phyloP scores from a whole-genome alignment of 2,329 filamentous ascomycete genomes.

The Paracorniculantispora psalliotae region DNA sequence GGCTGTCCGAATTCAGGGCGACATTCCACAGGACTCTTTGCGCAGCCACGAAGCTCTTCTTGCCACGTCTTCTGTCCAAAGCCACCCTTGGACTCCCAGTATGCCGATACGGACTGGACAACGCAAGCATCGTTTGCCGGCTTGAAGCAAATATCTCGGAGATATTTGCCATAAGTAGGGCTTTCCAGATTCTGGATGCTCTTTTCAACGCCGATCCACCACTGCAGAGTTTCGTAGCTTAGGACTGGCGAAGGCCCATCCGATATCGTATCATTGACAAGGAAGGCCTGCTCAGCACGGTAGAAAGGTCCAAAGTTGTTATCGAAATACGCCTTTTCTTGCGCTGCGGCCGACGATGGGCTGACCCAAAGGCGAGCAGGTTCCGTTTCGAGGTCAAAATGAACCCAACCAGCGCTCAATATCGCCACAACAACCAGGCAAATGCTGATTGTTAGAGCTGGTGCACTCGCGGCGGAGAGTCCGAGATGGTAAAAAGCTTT shows the following conservation, averaged over 20 bases:
- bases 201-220: slow-evolving; percentile 91
- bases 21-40: slow-evolving; percentile 75
- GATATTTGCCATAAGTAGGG: slow-evolving; percentile 57
- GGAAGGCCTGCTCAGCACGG: slow-evolving; percentile 84
- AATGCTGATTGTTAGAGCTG: slow-evolving; percentile 71
- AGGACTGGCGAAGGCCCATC: slow-evolving; percentile 69
- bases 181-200: slow-evolving; percentile 70
- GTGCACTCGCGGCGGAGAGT: slow-evolving; percentile 74
- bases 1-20: slow-evolving; percentile 87
- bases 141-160: slow-evolving; percentile 90
- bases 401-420: slow-evolving; percentile 81
- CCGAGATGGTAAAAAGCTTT: slow-evolving; percentile 75
- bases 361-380: slow-evolving; percentile 96
- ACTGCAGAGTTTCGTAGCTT: slow-evolving; percentile 79
- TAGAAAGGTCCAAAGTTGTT: slow-evolving; percentile 92
- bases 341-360: slow-evolving; percentile 80
- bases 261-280: slow-evolving; percentile 77
- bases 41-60: slow-evolving; percentile 65
- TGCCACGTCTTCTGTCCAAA: slow-evolving; percentile 57
- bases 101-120: slow-evolving; percentile 86
- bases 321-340: slow-evolving; percentile 94
- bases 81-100: slow-evolving; percentile 62
- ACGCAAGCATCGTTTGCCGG: slow-evolving; percentile 86
- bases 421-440: slow-evolving; percentile 72
- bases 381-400: slow-evolving; percentile 84